Evolutionary conservation across 2,329 filamentous ascomycete genomes (phyloP).

Genomic region (Didymella pomorum): DNA sequence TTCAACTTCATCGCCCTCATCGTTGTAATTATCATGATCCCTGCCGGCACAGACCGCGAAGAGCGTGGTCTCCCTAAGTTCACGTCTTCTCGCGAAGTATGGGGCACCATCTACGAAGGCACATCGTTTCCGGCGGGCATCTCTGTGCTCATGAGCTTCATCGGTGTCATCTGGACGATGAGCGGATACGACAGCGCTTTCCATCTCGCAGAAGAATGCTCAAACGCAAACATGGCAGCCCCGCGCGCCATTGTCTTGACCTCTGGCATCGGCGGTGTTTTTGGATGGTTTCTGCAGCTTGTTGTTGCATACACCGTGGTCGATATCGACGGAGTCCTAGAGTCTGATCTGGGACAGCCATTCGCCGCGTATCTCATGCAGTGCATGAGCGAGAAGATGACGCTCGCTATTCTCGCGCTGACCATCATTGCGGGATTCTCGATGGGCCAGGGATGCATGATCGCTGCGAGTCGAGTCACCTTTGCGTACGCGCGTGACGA

Average conservation of each 20-base stretch:
- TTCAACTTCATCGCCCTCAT: conserved; percentile 75
- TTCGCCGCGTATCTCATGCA: conserved; percentile 75
- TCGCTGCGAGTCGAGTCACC: conserved; percentile 71
- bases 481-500: conserved; percentile 78
- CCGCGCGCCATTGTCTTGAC: conserved; percentile 77
- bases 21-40: conserved; percentile 73
- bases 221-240: conserved; percentile 73
- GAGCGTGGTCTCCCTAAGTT: conserved; percentile 66
- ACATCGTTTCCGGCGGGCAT: conserved; percentile 74
- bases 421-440: conserved; percentile 75
- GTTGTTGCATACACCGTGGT: conserved; percentile 76
- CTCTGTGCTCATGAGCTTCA: conserved; percentile 74
- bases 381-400: conserved; percentile 66
- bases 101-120: conserved; percentile 70
- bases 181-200: conserved; percentile 74
- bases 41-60: conserved; percentile 62
- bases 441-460: conserved; percentile 78
- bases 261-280: conserved; percentile 68
- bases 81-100: conserved; percentile 65
- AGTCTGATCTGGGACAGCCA: conserved; percentile 71
- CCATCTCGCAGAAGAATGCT: conserved; percentile 78
- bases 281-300: conserved; percentile 77
- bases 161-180: conserved; percentile 75
- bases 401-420: conserved; percentile 68
- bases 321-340: conserved; percentile 66